These are phyloP conservation scores for Epichloe uncinata DNA, from an alignment of 2,329 filamentous ascomycete genomes.

Conservation along the genomic window DNA sequence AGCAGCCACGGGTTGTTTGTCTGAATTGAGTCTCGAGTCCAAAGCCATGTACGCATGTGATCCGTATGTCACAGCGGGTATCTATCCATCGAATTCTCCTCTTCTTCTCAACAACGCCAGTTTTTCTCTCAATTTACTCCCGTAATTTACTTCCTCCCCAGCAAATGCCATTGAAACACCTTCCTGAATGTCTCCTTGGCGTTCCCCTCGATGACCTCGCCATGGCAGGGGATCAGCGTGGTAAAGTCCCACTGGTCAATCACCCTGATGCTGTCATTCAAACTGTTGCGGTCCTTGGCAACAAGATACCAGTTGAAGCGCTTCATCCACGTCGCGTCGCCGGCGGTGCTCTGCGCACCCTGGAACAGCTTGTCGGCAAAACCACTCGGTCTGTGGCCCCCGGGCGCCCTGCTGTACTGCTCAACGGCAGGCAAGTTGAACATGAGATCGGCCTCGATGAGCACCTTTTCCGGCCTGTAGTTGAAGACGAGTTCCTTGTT, in stretches of 20 bases:
- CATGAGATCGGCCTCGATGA: slow-evolving; percentile 82
- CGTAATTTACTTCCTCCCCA: slow-evolving; percentile 13
- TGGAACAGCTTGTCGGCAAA: slow-evolving; percentile 31
- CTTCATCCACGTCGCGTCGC: slow-evolving; percentile 61
- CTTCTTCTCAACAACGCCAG: no score
- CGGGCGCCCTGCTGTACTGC: slow-evolving; percentile 64
- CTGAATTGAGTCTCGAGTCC: no score
- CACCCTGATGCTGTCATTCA: slow-evolving; percentile 52
- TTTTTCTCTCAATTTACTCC: no score
- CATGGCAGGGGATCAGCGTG: slow-evolving; percentile 81
- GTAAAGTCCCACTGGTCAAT: slow-evolving; percentile 78
- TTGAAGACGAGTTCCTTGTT: slow-evolving; percentile 85
- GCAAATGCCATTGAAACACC: slow-evolving; percentile 73
- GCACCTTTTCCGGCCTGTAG: slow-evolving; percentile 62
- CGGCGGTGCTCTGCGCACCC: slow-evolving; percentile 45
- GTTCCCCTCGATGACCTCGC: slow-evolving; percentile 64
- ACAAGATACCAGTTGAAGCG: slow-evolving; percentile 70
- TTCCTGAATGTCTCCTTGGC: slow-evolving; percentile 67
- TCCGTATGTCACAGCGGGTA: no score
- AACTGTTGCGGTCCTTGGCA: slow-evolving; percentile 50
- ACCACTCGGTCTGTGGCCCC: slow-evolving; percentile 19
- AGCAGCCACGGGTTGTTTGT: not conserved
- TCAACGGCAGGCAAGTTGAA: slow-evolving; percentile 85
- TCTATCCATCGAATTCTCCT: no score
- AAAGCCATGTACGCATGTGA: no score